Evolutionary conservation across 805 yeast genomes (phyloP).

Genomic region (Saccharomycopsis fibuligera): DNA sequence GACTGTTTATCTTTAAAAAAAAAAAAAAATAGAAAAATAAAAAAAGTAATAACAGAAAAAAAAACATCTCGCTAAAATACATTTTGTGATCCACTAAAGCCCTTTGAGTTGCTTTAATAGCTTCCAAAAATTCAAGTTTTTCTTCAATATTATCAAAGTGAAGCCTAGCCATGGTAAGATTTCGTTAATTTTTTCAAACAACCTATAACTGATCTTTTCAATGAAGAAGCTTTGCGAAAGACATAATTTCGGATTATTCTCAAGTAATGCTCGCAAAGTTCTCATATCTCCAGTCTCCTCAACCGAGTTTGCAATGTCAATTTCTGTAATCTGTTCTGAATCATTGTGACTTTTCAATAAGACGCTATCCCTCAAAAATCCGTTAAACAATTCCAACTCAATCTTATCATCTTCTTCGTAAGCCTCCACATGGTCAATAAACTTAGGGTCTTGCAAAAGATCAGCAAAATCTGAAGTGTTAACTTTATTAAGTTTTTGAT

Average conservation of each 20-base stretch:
- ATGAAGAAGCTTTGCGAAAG: slow-evolving; percentile 81
- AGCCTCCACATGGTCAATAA: not conserved
- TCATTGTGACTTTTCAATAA: too few species aligned
- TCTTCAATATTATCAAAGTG: slow-evolving; percentile 44
- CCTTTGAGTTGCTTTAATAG: slow-evolving; percentile 1
- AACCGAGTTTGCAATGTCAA: not conserved
- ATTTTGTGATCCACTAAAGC: not conserved
- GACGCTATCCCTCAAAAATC: too few species aligned
- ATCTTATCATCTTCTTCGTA: not conserved
- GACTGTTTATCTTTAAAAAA: too few species aligned
- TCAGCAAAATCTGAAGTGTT: not conserved
- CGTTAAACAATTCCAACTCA: not conserved
- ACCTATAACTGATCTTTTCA: slow-evolving; percentile 68
- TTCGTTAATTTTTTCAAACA: slow-evolving; percentile 40
- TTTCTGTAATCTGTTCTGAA: not conserved
- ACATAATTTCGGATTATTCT: slow-evolving; percentile 44
- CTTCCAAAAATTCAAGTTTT: slow-evolving; percentile 55
- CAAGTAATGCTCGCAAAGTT: slow-evolving; percentile 38
- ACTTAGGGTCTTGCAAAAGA: not conserved
- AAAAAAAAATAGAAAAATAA: not conserved
- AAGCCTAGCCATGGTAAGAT: slow-evolving; percentile 57
- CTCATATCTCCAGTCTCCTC: not conserved
- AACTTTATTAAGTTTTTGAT: not conserved
- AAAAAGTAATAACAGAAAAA: not conserved
- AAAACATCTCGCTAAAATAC: not conserved